A percentile compares a stretch with the other conserved stretches of the same genome.
phyloP scores from a whole-genome alignment of 495 filamentous ascomycete species.

The Immersiella caudata region DNA sequence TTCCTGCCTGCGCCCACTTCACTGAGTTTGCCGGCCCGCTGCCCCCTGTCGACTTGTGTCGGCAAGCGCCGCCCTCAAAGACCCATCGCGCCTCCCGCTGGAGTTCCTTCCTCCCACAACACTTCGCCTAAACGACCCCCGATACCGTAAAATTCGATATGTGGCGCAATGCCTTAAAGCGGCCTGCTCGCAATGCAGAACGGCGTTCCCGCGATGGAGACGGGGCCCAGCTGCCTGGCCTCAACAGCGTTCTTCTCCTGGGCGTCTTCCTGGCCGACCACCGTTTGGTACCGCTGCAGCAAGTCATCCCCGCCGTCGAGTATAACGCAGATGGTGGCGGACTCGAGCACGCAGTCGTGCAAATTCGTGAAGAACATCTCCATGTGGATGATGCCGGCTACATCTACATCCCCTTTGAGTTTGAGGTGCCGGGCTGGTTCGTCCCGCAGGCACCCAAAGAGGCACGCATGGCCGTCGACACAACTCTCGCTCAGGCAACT shows the following conservation, averaged over 20 bases:
- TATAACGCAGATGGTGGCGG: not conserved
- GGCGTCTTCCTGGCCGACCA: too few relatives aligned
- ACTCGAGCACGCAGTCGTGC: not conserved
- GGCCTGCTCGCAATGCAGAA: too few relatives aligned
- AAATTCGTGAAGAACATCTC: not conserved
- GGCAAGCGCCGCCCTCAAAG: not conserved
- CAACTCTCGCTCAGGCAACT: not conserved
- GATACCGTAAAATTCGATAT: too few relatives aligned
- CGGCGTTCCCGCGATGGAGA: too few relatives aligned
- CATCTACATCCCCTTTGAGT: constrained; percentile 6
- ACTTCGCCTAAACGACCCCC: too few relatives aligned
- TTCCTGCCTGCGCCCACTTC: not conserved
- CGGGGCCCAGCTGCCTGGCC: too few relatives aligned
- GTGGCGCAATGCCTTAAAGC: too few relatives aligned
- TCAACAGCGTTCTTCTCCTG: too few relatives aligned
- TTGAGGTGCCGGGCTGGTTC: constrained; percentile 4
- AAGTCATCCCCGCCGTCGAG: not conserved
- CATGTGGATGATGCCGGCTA: constrained; percentile 1
- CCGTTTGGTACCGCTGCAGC: too few relatives aligned
- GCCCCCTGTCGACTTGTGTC: not conserved
- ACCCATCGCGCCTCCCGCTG: not conserved
- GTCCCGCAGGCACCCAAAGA: not conserved
- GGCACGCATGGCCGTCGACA: not conserved
- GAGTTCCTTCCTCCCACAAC: not conserved
- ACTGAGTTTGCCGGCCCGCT: not conserved